phyloP scores from a whole-genome alignment of 2,329 filamentous ascomycete genomes.

The Penicillium polonicum region DNA sequence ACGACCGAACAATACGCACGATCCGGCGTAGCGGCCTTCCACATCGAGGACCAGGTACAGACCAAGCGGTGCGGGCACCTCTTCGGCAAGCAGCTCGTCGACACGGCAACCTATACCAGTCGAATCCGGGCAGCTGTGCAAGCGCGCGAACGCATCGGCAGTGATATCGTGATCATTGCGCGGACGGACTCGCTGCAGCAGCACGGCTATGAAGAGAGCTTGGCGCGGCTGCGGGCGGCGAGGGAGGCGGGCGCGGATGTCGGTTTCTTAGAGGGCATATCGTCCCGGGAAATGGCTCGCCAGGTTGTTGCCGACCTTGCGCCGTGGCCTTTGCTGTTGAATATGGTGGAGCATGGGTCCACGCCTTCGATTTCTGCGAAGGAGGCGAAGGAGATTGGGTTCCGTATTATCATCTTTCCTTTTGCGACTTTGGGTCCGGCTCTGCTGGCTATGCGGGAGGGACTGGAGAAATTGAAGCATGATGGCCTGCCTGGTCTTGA shows the following conservation, averaged over 20 bases:
- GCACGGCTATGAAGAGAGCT: constrained; percentile 42
- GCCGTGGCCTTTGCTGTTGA: constrained; percentile 43
- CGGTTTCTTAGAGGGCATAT: constrained; percentile 45
- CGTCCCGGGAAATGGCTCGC: constrained; percentile 39
- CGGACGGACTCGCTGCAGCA: constrained; percentile 41
- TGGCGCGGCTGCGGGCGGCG: constrained; percentile 41
- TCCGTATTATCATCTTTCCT: constrained; percentile 46
- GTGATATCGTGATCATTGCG: constrained; percentile 48
- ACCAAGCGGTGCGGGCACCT: constrained; percentile 46
- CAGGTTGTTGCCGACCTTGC: constrained; percentile 38
- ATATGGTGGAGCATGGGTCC: constrained; percentile 47
- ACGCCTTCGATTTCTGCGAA: constrained; percentile 41
- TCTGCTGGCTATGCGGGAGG: constrained; percentile 37
- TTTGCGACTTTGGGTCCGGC: constrained; percentile 43
- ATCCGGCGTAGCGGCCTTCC: constrained; percentile 56
- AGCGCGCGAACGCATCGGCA: constrained; percentile 33
- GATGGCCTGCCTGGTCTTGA: constrained; percentile 36
- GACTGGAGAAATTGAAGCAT: constrained; percentile 38
- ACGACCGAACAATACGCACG: constrained; percentile 53
- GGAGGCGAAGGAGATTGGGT: constrained; percentile 43
- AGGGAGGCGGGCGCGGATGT: constrained; percentile 43
- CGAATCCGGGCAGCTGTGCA: constrained; percentile 42
- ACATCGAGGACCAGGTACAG: constrained; percentile 58
- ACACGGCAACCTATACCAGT: constrained; percentile 33
- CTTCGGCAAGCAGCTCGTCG: constrained; percentile 42